Base-by-base conservation (phyloP, 2,329 filamentous ascomycete genomes). In the Xylaria sp. region DNA sequence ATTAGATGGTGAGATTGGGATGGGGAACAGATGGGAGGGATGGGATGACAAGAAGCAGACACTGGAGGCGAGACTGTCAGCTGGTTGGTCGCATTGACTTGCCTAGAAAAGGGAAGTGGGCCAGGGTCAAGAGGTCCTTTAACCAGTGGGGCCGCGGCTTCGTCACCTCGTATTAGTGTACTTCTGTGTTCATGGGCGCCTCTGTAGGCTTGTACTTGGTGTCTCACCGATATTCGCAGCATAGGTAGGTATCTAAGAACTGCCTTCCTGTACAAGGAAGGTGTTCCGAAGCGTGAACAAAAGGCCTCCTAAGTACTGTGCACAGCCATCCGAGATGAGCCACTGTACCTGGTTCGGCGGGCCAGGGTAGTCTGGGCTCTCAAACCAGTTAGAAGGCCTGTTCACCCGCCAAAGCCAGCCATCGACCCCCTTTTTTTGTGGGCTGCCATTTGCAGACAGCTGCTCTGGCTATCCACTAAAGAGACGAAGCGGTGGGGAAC, bases 101-200 rank as follows among this genome's bases (percentile, higher is more conserved):
- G 37, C 19, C 59, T 61, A 25, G 47, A 66, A 49, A 54, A 62
- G 61, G 64, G 55, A 66, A 62, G 60, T 60, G 63, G 60, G 27
- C 21, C 49, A 19, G 53, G 27, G 10, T 15, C 19, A 17, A 47
- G 56, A 40, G 57, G 58, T 60, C 61, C 57, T 60, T 63, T 63
- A 57, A 60, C 56, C 57, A 57, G 54, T 61, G 57, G 44, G 48
- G 49, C 57, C 2, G 43, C 53, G 37, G 41, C n/a, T n/a, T n/a
- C 29, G 57, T 51, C 43, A 60, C 52, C 62, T 64, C 62, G 62
- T 64, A 61, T 64, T 61, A 33, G n/a, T n/a, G n/a, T n/a, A n/a
- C n/a, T n/a, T n/a, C n/a, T n/a, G n/a, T n/a, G n/a, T n/a, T n/a
- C n/a, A n/a, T n/a, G n/a, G n/a, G n/a, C n/a, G n/a, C n/a, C n/a